A percentile compares a stretch with the other conserved stretches of the same genome.
phyloP scores from a whole-genome alignment of 2,329 filamentous ascomycete genomes.

The Aspergillus sp. region DNA sequence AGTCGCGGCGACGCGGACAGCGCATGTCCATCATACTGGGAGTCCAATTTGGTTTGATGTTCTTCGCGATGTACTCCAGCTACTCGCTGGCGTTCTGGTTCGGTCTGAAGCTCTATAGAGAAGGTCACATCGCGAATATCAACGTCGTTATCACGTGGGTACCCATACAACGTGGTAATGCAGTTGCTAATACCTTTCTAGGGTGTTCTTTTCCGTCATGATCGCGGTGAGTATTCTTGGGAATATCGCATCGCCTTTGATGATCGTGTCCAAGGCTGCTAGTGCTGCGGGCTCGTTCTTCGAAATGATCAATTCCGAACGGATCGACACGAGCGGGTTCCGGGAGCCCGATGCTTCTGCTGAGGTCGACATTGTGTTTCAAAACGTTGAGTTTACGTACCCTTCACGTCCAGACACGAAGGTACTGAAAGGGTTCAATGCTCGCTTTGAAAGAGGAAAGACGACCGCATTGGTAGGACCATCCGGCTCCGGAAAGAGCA shows the following conservation, averaged over 20 bases:
- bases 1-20: constrained; percentile 34
- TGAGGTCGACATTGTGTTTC: constrained; percentile 57
- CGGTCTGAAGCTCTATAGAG: constrained; percentile 33
- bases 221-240: constrained; percentile 27
- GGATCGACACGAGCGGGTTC: constrained; percentile 35
- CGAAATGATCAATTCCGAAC: constrained; percentile 30
- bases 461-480: constrained; percentile 47
- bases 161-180: too few relatives aligned
- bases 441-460: constrained; percentile 35
- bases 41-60: constrained; percentile 31
- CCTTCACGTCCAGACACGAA: constrained; percentile 47
- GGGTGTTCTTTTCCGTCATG: constrained; percentile 37
- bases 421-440: constrained; percentile 35
- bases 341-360: constrained; percentile 52
- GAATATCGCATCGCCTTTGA: constrained; percentile 31
- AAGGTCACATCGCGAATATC: constrained; percentile 33
- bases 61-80: constrained; percentile 38
- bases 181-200: constrained; percentile 8
- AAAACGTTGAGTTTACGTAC: constrained; percentile 70
- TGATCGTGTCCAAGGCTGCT: constrained; percentile 35
- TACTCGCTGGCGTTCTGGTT: constrained; percentile 40
- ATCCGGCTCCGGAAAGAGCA: constrained; percentile 48
- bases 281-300: constrained; percentile 33
- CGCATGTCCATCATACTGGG: constrained; percentile 28
- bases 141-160: constrained; percentile 38